These are phyloP conservation scores for Chaetomiaceae sp. DNA, from an alignment of 2,329 filamentous ascomycete genomes.

Conservation along the genomic window DNA sequence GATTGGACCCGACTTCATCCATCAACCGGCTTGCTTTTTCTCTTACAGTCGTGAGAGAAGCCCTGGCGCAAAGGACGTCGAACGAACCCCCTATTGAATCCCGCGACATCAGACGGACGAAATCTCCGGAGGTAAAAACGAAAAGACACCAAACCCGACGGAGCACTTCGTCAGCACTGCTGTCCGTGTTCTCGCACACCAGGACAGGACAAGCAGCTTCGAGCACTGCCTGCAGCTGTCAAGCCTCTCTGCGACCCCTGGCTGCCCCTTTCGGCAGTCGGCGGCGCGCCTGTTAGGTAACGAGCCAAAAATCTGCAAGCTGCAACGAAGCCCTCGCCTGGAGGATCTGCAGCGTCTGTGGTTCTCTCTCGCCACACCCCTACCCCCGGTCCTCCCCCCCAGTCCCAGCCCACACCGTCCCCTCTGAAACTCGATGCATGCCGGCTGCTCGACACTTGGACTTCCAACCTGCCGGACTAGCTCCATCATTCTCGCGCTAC, in stretches of 20 bases:
- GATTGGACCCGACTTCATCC: not conserved
- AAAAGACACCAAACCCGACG: not conserved
- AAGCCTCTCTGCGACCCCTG: slow-evolving; percentile 6
- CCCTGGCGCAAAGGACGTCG: not conserved
- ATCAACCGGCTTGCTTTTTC: not conserved
- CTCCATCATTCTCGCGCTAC: slow-evolving; percentile 16
- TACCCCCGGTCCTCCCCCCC: no score
- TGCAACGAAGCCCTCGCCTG: slow-evolving; percentile 22
- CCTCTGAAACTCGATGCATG: slow-evolving; percentile 20
- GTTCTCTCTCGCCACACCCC: slow-evolving; percentile 11
- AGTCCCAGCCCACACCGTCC: not conserved
- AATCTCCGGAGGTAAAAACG: not conserved
- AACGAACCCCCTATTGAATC: not conserved
- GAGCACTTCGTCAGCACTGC: not conserved
- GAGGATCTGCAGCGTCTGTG: slow-evolving; percentile 20
- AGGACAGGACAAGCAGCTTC: no score
- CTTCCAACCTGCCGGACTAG: slow-evolving; percentile 28
- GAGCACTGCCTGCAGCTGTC: no score
- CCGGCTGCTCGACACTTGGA: slow-evolving; percentile 5
- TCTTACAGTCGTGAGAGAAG: not conserved
- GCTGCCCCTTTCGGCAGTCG: slow-evolving; percentile 19
- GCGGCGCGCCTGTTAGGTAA: slow-evolving; percentile 20
- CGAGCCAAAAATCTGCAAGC: slow-evolving; percentile 16
- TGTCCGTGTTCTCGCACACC: no score
- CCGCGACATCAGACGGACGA: not conserved